Percentiles rank a stretch among this genome's conserved stretches.
Conservation (phyloP, 2,329 filamentous ascomycete species). For the Domatiomyces globalis region DNA sequence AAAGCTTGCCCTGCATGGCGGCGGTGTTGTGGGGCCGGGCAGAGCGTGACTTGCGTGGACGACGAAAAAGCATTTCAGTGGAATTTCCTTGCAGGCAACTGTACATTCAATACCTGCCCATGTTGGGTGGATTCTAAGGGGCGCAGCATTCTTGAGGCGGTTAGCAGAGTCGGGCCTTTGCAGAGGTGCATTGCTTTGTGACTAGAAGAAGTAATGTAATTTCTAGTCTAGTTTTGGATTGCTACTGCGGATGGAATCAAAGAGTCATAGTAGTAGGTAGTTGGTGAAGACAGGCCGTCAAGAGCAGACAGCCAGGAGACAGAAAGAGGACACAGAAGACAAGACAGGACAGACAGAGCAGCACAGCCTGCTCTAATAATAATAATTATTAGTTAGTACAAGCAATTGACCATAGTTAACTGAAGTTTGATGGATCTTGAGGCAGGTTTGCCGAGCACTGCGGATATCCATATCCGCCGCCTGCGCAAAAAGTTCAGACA, state of each 20-base stretch:
- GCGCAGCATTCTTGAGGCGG: neutral
- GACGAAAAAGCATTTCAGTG: neutral
- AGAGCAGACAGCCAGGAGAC: neutral
- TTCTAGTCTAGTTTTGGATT: neutral
- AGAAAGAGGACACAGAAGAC: neutral
- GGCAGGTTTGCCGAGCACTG: neutral
- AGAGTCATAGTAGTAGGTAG: neutral
- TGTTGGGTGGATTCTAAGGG: neutral
- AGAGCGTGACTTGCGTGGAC: neutral
- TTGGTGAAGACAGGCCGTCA: neutral
- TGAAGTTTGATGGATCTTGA: neutral
- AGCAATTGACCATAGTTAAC: neutral
- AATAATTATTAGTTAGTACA: too few relatives aligned
- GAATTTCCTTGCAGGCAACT: neutral
- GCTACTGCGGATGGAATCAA: neutral
- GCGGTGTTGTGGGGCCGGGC: neutral
- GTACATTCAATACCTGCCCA: neutral
- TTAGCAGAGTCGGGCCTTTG: neutral
- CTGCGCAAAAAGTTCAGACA: neutral
- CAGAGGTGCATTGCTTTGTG: neutral
- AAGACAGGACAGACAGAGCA: neutral
- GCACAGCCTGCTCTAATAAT: too few relatives aligned
- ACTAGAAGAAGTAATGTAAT: neutral
- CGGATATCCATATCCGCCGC: neutral
- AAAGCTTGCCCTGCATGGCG: neutral